Percentiles rank a stretch among this genome's conserved stretches.
phyloP scores from a whole-genome alignment of 306 rosid species.

The Fragaria ananassa region DNA sequence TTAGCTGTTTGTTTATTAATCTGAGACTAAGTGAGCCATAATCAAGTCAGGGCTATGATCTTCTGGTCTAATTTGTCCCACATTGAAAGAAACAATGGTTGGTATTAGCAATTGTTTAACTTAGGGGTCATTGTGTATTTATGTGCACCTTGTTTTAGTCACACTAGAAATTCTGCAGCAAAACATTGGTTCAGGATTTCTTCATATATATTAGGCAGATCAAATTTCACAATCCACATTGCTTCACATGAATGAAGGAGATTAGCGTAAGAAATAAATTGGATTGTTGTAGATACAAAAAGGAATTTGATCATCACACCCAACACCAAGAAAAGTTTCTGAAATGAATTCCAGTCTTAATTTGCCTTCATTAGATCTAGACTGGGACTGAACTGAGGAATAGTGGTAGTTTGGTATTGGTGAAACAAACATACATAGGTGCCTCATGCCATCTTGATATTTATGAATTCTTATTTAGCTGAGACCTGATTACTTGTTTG shows the following conservation, averaged over 20 bases:
- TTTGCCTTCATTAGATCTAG: not conserved
- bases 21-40: conserved; percentile 19
- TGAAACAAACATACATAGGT: not conserved
- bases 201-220: not conserved
- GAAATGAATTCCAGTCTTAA: not conserved
- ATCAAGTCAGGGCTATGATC: conserved; percentile 40
- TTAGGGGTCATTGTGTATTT: not conserved
- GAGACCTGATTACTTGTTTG: not conserved
- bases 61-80: conserved; percentile 40
- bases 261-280: not conserved
- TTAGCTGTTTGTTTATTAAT: conserved; percentile 17
- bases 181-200: not conserved
- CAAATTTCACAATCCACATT: conserved; percentile 1
- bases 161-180: not conserved
- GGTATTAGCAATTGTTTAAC: not conserved
- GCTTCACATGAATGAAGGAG: not conserved
- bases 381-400: not conserved
- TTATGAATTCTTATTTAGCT: not conserved
- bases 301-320: not conserved
- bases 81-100: conserved; percentile 24
- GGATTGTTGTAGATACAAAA: not conserved
- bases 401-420: not conserved
- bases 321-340: not conserved
- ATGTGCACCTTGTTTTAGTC: not conserved
- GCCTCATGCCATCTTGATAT: not conserved